Base-by-base conservation (phyloP, 2,329 filamentous ascomycete genomes). In the Trichoderma oligosporum region DNA sequence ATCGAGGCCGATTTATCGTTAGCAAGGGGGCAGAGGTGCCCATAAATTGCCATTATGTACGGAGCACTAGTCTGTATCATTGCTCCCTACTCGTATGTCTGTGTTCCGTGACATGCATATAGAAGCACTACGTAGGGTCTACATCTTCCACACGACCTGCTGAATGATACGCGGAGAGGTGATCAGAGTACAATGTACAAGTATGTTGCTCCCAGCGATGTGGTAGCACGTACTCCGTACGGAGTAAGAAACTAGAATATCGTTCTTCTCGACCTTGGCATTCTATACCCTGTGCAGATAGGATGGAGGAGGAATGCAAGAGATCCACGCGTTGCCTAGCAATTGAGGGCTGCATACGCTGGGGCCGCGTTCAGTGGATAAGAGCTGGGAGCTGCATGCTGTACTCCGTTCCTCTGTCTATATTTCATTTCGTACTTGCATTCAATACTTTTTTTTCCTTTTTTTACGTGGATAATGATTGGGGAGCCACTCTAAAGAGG, bases 311-410 rank as follows among this genome's bases (percentile, higher is more conserved):
- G 52, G 42, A 56, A 46, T 55, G 24, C 7, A 41, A 16, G 48
- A 35, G 24, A 8, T 27, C 12, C 24, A 14, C 42, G 42, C 42
- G 52, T 56, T 56, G 52, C 52, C 42, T 24, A 12, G 52, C 42
- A 56, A 27, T 46, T 29, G 33, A 44, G 25, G 35, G 14, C 33
- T 22, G 24, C 42, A 47, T 47, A 39, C 41, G 36, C 24, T n/a
- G 8, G 46, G 33, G 29, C 46, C 31, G 46, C 27, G 33, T 49
- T 49, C 46, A 25, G 31, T 33, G 27, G 44, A 2, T n/a, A 14
- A 20, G 27, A 22, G 44, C 25, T 46, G 42, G 29, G 36, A 53
- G 42, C 53, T 39, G 55, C 29, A 52, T 45, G 53, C 42, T 48
- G 22, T 16, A 22, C n/a, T n/a, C n/a, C n/a, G n/a, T n/a, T n/a